Base-by-base conservation (phyloP, 306 rosid genomes). In the Cicer judaicum region DNA sequence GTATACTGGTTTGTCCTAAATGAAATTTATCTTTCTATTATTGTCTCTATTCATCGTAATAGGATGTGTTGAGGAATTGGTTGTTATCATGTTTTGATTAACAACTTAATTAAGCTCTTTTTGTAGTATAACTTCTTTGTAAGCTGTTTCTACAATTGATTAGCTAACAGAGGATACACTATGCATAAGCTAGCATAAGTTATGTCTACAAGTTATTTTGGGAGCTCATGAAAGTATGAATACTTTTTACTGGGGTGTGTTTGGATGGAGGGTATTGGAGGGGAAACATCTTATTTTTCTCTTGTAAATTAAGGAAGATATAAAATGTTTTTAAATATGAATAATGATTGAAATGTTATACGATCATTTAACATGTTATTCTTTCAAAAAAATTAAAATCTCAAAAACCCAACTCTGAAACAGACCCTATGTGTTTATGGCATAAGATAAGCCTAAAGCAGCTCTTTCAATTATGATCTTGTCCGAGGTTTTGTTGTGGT, bases 11-110 rank as follows among this genome's bases (percentile, higher is more conserved):
- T 64, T 65, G 5, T 40, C 39, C 36, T 14, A 14, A 54, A 61
- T 61, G 52, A 60, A 64, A 65, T 43, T 19, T 34, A 15, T 47
- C 4, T 57, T 71, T 65, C 46, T 56, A 59, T 56, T 62, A 1
- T 52, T 63, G 64, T 15, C 10, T 21, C 15, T 39, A 24, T 65
- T 21, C 16, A 34, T 38, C 16, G 11, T 14, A 7, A 9, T 9
- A n/a, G 49, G 21, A 47, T 55, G 64, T 39, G 19, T 74, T 44
- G 18, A 48, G 8, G 24, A 64, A 41, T 59, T 29, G 43, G 9
- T 60, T 29, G 65, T 15, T 60, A 13, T 60, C 5, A 34, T 60
- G 18, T 29, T 60, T 59, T 12, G 19, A 29, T 34, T 60, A n/a
- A 34, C 65, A 16, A 52, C 34, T 16, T 54, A 54, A 54, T 13